Conservation (phyloP, 768 basidiomycete species). For the Lyophyllum atratum region DNA sequence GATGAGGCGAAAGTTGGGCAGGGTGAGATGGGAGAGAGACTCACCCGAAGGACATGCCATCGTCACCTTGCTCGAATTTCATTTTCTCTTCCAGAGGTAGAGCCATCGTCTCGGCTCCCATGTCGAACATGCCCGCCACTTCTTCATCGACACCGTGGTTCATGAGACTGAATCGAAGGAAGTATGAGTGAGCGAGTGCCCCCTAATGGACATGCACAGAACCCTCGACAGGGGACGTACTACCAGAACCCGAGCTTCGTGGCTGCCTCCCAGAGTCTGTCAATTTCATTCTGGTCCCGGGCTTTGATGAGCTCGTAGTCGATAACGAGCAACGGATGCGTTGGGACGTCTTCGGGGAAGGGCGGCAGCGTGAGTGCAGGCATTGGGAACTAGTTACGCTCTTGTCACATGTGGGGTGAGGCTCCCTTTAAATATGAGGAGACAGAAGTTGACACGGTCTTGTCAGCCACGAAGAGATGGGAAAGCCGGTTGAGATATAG, state of each 20-base stretch:
- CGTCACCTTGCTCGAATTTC: conserved; percentile 58
- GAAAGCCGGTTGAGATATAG: no score
- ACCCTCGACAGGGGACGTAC: conserved; percentile 43
- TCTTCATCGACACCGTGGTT: conserved; percentile 56
- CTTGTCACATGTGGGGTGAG: not conserved
- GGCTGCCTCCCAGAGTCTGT: conserved; percentile 57
- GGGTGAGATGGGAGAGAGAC: not conserved
- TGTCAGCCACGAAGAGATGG: no score
- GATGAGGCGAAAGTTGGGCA: conserved; percentile 11
- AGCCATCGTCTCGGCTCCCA: conserved; percentile 54
- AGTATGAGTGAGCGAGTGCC: no score
- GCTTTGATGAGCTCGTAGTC: conserved; percentile 51
- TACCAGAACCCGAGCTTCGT: conserved; percentile 70
- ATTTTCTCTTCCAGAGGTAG: conserved; percentile 59
- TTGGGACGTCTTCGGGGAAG: conserved; percentile 55
- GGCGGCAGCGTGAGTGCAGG: conserved; percentile 30
- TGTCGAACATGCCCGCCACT: conserved; percentile 53
- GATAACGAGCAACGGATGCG: conserved; percentile 56
- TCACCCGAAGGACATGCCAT: conserved; percentile 41
- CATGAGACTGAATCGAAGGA: conserved; percentile 41
- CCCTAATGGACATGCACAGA: no score
- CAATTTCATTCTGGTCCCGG: conserved; percentile 43
- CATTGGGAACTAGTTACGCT: conserved; percentile 22
- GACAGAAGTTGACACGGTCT: no score
- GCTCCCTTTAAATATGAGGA: not conserved